Evolutionary conservation across 768 basidiomycete species (phyloP).

Genomic region (Piloderma croceum): DNA sequence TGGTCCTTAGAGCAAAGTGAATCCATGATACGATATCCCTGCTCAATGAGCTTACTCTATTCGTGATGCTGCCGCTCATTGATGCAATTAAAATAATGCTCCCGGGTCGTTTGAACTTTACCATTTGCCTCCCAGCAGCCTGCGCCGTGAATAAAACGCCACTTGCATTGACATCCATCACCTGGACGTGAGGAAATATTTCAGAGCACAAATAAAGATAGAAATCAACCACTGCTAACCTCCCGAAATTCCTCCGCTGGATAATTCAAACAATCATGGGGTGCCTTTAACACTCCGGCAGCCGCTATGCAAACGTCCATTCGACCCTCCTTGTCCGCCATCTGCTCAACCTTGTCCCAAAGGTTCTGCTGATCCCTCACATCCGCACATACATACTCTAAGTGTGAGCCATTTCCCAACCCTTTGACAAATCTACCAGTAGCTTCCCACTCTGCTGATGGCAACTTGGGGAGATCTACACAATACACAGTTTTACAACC

Average conservation of each 20-base stretch:
- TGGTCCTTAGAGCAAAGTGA: constrained; percentile 47
- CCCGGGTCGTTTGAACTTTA: constrained; percentile 38
- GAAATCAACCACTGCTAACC: no score
- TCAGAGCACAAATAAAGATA: no score
- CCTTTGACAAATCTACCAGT: constrained; percentile 39
- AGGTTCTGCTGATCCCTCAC: constrained; percentile 57
- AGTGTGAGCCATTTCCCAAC: constrained; percentile 32
- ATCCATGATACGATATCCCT: background rate
- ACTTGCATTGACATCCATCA: constrained; percentile 59
- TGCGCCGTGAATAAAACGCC: constrained; percentile 59
- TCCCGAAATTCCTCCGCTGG: constrained; percentile 50
- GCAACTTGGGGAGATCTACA: constrained; percentile 51
- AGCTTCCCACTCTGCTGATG: constrained; percentile 61
- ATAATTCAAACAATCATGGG: constrained; percentile 62
- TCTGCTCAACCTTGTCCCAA: constrained; percentile 52
- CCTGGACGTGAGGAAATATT: no score
- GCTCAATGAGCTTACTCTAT: constrained; percentile 41
- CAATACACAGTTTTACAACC: constrained; percentile 69
- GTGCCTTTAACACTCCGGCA: constrained; percentile 60
- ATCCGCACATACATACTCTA: constrained; percentile 61
- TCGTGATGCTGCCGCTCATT: constrained; percentile 65
- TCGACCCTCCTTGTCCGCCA: constrained; percentile 62
- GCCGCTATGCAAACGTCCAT: constrained; percentile 77
- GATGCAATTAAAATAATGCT: constrained; percentile 57
- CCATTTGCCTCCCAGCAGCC: constrained; percentile 56